A percentile compares a stretch with the other conserved stretches of the same genome.
Conservation (phyloP, 1,284 basidiomycete species). For the Rhizoctonia solani region DNA sequence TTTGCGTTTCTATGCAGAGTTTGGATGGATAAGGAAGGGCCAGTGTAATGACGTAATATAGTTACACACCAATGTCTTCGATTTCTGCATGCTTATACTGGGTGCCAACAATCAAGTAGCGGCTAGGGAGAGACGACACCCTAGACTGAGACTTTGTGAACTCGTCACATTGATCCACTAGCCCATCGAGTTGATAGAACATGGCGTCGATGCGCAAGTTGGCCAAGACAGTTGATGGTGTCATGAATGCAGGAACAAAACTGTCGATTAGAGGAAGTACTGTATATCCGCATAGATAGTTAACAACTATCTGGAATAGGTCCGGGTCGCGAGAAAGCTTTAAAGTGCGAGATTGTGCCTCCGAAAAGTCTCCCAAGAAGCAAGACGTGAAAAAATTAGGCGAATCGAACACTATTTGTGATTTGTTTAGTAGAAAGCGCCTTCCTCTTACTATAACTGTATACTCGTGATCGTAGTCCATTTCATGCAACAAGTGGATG, state of each 20-base stretch:
- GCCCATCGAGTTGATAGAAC: neutral
- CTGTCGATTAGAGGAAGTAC: neutral
- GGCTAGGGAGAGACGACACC: neutral
- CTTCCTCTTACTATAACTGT: neutral
- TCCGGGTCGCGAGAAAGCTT: neutral
- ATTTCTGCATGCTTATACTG: neutral
- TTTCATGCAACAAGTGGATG: too few species aligned
- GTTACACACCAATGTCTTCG: neutral
- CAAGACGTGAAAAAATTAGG: constrained; percentile 21
- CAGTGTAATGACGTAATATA: too few species aligned
- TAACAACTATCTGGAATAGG: neutral
- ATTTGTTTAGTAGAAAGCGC: neutral
- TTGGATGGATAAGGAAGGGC: too few species aligned
- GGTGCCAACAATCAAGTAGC: neutral
- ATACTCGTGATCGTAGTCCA: neutral
- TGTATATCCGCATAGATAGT: constrained; percentile 1
- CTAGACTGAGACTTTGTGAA: neutral
- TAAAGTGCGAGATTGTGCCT: neutral
- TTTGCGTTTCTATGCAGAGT: neutral
- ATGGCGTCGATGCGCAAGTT: neutral
- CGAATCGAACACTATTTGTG: constrained; percentile 13
- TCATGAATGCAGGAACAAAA: neutral
- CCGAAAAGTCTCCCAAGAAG: neutral
- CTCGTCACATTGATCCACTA: neutral
- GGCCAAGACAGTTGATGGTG: neutral